phyloP scores from a whole-genome alignment of 2,329 filamentous ascomycete species.

The Colletotrichum graminicola region DNA sequence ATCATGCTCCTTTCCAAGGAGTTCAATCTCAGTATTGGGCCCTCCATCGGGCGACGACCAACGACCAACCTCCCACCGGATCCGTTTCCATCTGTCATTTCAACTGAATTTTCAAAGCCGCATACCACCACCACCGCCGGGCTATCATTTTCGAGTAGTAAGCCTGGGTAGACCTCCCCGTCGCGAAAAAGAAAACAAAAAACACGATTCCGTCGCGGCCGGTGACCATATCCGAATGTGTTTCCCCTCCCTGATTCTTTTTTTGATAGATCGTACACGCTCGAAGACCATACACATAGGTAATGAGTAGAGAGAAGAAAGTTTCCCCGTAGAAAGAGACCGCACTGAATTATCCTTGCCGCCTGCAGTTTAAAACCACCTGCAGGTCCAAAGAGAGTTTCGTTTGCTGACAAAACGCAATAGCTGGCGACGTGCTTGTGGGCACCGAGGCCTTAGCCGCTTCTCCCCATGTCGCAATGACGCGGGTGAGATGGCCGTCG shows the following conservation, averaged over 20 bases:
- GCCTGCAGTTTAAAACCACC: slow-evolving; percentile 33
- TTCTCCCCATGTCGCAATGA: background rate
- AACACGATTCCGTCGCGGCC: slow-evolving; percentile 42
- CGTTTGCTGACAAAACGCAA: slow-evolving; percentile 41
- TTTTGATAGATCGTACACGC: slow-evolving; percentile 44
- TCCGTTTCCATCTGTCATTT: slow-evolving; percentile 38
- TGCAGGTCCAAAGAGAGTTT: slow-evolving; percentile 39
- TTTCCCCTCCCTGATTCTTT: slow-evolving; percentile 43
- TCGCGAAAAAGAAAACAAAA: slow-evolving; percentile 43
- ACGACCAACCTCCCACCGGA: slow-evolving; percentile 34
- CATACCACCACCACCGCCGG: slow-evolving; percentile 33
- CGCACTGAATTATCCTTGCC: slow-evolving; percentile 41
- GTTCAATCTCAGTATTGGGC: slow-evolving; percentile 42
- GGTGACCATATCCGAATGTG: slow-evolving; percentile 43
- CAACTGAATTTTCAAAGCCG: slow-evolving; percentile 41
- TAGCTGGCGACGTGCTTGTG: slow-evolving; percentile 19
- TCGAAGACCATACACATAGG: slow-evolving; percentile 43
- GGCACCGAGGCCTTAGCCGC: slow-evolving; percentile 20
- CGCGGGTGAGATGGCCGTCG: slow-evolving; percentile 39
- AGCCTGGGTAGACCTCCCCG: slow-evolving; percentile 39
- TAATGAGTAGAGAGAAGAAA: slow-evolving; percentile 43
- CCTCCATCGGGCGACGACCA: slow-evolving; percentile 42
- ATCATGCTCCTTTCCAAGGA: slow-evolving; percentile 41
- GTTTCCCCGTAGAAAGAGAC: slow-evolving; percentile 38
- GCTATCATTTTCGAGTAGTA: slow-evolving; percentile 41